Base-by-base conservation (phyloP, 1,139 yeast genomes). In the Yamadazyma blattariae region DNA sequence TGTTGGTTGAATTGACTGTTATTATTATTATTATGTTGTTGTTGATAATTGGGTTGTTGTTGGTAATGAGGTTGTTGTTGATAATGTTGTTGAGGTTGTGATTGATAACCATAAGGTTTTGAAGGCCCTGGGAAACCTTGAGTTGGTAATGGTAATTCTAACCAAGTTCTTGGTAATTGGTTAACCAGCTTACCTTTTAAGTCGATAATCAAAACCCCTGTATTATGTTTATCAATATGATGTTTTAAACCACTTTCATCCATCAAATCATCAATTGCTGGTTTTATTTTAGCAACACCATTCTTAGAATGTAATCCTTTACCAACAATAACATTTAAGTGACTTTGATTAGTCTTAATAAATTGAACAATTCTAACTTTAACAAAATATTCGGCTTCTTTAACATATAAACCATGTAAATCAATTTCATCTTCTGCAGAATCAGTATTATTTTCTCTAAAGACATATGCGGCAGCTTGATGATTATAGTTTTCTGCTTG, bases 391-490 rank as follows among this genome's bases (percentile, higher is more conserved):
- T 79, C 78, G 4, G 97, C 97, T 62, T 92, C 97, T 57, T 82
- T 84, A 24, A 90, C 95, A 48, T 72, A 89, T 26, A 92, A 67
- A 0, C 98, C 98, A 57, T 92, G 98, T 40, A 92, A 70, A 59
- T 92, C 97, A 44, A 92, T 88, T 59, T 92, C 97, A 56, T 88
- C 86, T 13, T 71, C 72, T 22, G 77, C 81, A 22, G 94, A 82
- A 53, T 89, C 97, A 23, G 87, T 77, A 53, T 92, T 92, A 56
- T 92, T 92, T 48, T 85, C 92, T 31, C 82, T 68, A 56, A 90
- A 90, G 2, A 89, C 97, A 55, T 82, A 90, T 54, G 81, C 90
- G 1, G 97, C 97, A 1, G 97, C 98, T 56, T 82, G 77, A 22
- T 70, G 64, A 60, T 89, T 89, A 54, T 71, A 77, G 27, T 67